Percentiles rank a stretch among this genome's conserved stretches.
phyloP scores from a whole-genome alignment of 768 basidiomycete species.

The Boletus sp. region DNA sequence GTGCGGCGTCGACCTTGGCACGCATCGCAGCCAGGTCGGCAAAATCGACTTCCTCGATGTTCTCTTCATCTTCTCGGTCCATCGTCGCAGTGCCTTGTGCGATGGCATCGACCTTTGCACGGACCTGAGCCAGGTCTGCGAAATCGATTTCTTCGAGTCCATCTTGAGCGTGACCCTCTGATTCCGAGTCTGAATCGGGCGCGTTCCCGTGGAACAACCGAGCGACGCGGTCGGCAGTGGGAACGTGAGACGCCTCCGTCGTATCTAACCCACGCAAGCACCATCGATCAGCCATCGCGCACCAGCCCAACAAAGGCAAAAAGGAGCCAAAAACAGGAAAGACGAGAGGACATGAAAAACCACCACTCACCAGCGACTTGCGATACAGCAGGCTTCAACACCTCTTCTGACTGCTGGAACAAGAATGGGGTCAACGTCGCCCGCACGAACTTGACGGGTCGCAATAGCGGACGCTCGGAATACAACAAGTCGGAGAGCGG shows the following conservation, averaged over 20 bases:
- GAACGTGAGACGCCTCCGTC: conserved; percentile 56
- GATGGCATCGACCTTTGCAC: conserved; percentile 38
- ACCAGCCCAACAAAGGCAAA: not conserved
- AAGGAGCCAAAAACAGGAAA: not conserved
- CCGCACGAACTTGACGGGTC: conserved; percentile 70
- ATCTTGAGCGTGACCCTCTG: conserved; percentile 31
- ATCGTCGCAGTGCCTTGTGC: conserved; percentile 1
- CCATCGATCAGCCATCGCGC: not conserved
- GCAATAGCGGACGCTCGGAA: conserved; percentile 57
- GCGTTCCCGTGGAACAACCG: conserved; percentile 52
- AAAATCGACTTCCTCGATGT: conserved; percentile 52
- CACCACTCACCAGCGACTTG: conserved; percentile 47
- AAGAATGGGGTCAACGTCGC: conserved; percentile 49
- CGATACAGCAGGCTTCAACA: conserved; percentile 52
- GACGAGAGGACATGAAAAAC: too few relatives aligned
- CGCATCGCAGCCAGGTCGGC: conserved; percentile 33
- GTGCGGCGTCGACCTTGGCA: conserved; percentile 14
- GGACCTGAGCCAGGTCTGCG: conserved; percentile 51
- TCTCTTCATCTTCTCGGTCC: conserved; percentile 35
- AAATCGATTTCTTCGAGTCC: conserved; percentile 65
- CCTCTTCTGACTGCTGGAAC: conserved; percentile 60
- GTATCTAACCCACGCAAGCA: not conserved
- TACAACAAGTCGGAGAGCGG: conserved; percentile 57
- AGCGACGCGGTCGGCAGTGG: conserved; percentile 68
- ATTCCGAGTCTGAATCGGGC: conserved; percentile 24